phyloP scores from a whole-genome alignment of 805 yeast genomes.

The Wickerhamomyces canadensis region DNA sequence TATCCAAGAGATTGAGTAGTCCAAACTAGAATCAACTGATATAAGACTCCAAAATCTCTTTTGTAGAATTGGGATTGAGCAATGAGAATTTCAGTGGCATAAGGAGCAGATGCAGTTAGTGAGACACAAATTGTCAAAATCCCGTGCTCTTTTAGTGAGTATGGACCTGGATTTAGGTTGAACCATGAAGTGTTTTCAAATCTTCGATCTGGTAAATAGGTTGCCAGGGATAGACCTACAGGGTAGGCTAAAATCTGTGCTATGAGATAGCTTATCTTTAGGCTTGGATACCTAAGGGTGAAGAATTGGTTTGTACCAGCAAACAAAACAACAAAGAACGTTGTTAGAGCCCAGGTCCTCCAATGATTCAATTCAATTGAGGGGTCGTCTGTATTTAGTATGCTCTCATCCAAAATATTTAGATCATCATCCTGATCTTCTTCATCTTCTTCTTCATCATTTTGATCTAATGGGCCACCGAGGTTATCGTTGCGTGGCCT shows the following conservation, averaged over 20 bases:
- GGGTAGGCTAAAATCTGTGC: slow-evolving; percentile 24
- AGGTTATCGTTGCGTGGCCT: too few species aligned
- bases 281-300: slow-evolving; percentile 43
- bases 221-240: slow-evolving; percentile 22
- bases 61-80: slow-evolving; percentile 43
- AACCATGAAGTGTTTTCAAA: slow-evolving; percentile 21
- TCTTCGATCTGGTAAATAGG: slow-evolving; percentile 31
- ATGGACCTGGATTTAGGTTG: slow-evolving; percentile 45
- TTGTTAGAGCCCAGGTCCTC: slow-evolving; percentile 47
- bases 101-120: slow-evolving; percentile 39
- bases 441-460: too few species aligned
- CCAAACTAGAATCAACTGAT: slow-evolving; percentile 43
- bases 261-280: slow-evolving; percentile 37
- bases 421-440: neutral
- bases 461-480: too few species aligned
- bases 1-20: slow-evolving; percentile 63
- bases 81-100: slow-evolving; percentile 51
- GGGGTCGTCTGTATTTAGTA: slow-evolving; percentile 45
- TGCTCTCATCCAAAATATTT: slow-evolving; percentile 31
- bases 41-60: slow-evolving; percentile 40
- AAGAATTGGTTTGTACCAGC: slow-evolving; percentile 52
- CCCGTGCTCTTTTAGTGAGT: slow-evolving; percentile 49
- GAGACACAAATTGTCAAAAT: slow-evolving; percentile 45
- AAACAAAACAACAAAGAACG: slow-evolving; percentile 45
- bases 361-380: slow-evolving; percentile 41